Evolutionary conservation across 257 asterid genomes (phyloP), one percentile per base, ranked within the genome.

Genomic region (Avicennia marina): DNA sequence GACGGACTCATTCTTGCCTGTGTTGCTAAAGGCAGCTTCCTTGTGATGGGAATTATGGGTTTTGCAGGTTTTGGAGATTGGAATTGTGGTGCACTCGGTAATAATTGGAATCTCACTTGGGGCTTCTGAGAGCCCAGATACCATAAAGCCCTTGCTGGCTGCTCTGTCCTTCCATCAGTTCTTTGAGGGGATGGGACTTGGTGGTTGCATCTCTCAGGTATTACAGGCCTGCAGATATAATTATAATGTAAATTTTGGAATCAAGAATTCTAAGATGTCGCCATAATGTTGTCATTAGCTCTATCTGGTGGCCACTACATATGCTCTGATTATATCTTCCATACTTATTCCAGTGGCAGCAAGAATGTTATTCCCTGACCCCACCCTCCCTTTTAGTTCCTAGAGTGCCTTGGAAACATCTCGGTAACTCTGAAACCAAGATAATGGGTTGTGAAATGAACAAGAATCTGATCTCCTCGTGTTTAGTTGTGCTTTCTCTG

Each of bases 111-210:
- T 79, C 3, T 76, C 86, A 12, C 39, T 82, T 36, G 90, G 90
- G 56, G 70, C 84, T 34, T 79, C 90, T 31, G 63, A 46, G 65
- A 79, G 70, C 47, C 33, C 56, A 12, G 70, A 74, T 7, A 72
- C 84, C 8, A 68, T 82, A 31, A 82, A 72, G 71, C 79, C 90
- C 22, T 49, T 82, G 68, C 42, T 82, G 55, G 79, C 68, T 17
- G 90, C 90, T 17, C 65, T 82, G 65, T 79, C 84, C 22, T 82
- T 77, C 57, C 90, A 82, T 48, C 90, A 82, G 56, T 79, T 82
- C 67, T 82, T 82, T 34, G 90, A 78, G 16, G 90, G 90, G 20
- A 79, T 82, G 82, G 90, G 90, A 8, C 86, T 82, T 25, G 90
- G 90, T 53, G 90, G 90, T 19, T 82, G 90, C 68, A 74, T 82